Base-by-base conservation (phyloP, 2,329 filamentous ascomycete genomes). In the Colletotrichum sp. region DNA sequence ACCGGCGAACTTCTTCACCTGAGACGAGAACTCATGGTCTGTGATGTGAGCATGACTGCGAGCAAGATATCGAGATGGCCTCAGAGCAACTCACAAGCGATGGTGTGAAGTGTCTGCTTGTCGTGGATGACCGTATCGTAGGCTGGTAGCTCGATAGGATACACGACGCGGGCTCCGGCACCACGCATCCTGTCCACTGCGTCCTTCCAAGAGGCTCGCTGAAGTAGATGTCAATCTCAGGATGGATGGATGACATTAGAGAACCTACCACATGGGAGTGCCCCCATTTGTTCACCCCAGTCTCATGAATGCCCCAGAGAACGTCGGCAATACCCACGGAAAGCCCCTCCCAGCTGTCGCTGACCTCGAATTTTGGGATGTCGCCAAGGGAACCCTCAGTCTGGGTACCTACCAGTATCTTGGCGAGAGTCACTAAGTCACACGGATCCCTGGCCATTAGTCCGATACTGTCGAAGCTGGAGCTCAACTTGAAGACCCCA, bases 381-480 rank as follows among this genome's bases (percentile, higher is more conserved):
- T 67, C 13, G 67, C 12, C 21, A 69, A 26, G 24, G 16, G n/a
- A 8, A 15, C 18, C n/a, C 18, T 15, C 26, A 21, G 52, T n/a
- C 12, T 71, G 66, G n/a, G 39, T 28, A 13, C 32, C 69, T 8
- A 77, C n/a, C 5, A 80, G 57, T 16, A 55, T 55, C 8, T 78
- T 64, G 30, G 64, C 30, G 9, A 82, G 72, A 7, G 73, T 57
- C 7, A 55, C 75, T n/a, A 81, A 49, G 70, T 80, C 81, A 6
- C 9, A 24, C 12, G 78, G 71, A 16, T 79, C 71, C 24, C 77
- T 77, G 9, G 80, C 78, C 79, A 82, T 81, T 16, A 71, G 59
- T 28, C 80, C 80, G 13, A 81, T 66, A 2, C 71, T 72, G 52
- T 82, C 79, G n/a, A 78, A 79, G 9, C 75, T 73, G 24, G 71